Evolutionary conservation across 148 eudicot genomes (phyloP).

Genomic region (Limonium bicolor): DNA sequence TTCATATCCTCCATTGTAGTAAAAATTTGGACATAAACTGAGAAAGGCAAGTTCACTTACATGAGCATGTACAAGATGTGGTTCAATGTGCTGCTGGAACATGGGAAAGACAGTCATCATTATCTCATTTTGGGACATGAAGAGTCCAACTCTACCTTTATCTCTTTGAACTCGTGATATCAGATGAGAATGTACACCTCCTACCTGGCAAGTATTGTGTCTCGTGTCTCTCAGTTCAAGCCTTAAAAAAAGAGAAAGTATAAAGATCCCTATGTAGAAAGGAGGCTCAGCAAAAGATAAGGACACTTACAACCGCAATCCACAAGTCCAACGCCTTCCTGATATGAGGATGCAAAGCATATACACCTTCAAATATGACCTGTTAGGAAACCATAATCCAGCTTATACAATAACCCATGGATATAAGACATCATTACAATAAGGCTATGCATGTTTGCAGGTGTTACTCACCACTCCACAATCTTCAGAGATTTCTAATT

Average conservation of each 20-base stretch:
- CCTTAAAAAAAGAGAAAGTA: too few relatives aligned
- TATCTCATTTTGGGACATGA: constrained; percentile 86
- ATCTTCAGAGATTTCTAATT: constrained; percentile 87
- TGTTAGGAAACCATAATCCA: too few relatives aligned
- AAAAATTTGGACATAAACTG: too few relatives aligned
- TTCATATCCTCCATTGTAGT: too few relatives aligned
- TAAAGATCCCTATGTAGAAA: neutral
- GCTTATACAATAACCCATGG: too few relatives aligned
- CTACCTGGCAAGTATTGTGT: too few relatives aligned
- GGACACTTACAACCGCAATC: constrained; percentile 92
- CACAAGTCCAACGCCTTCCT: constrained; percentile 83
- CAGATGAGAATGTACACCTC: constrained; percentile 97
- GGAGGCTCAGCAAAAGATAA: neutral
- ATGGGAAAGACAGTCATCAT: constrained; percentile 95
- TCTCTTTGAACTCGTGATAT: constrained; percentile 97
- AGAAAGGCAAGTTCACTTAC: constrained; percentile 37
- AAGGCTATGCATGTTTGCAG: too few relatives aligned
- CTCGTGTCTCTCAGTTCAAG: too few relatives aligned
- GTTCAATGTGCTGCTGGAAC: constrained; percentile 98
- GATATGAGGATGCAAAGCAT: constrained; percentile 92
- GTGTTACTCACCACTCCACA: constrained; percentile 80
- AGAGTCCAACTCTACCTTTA: constrained; percentile 75
- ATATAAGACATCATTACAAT: too few relatives aligned
- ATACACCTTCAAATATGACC: constrained; percentile 98
- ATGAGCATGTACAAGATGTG: constrained; percentile 99